Conservation (phyloP, 2,329 filamentous ascomycete species). For the Colletotrichum gigasporum region DNA sequence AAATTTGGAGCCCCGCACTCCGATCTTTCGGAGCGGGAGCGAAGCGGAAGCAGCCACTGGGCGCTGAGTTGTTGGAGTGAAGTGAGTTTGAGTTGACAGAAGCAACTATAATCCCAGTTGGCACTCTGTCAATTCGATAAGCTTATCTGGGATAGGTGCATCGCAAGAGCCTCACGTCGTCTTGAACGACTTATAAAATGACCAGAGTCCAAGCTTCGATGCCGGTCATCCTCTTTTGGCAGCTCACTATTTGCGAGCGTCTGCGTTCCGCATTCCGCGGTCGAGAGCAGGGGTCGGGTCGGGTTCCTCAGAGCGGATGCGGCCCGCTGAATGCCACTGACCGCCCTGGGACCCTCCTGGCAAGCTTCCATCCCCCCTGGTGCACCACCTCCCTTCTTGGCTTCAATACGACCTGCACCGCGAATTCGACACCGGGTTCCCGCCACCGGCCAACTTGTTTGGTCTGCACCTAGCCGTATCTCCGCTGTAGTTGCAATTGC, state of each 20-base stretch:
- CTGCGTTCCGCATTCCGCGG: not conserved
- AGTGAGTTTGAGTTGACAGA: not conserved
- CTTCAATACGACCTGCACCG: not conserved
- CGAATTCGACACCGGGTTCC: not conserved
- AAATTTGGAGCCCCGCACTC: slow-evolving; percentile 31
- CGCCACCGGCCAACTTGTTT: not conserved
- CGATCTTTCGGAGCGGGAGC: slow-evolving; percentile 17
- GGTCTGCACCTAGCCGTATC: not conserved
- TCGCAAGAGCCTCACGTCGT: not conserved
- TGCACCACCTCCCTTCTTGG: no score
- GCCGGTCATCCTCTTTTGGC: not conserved
- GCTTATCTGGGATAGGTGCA: not conserved
- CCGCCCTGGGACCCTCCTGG: not conserved
- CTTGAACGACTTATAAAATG: not conserved
- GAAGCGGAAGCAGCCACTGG: not conserved
- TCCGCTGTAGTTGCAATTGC: not conserved
- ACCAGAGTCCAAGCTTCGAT: not conserved
- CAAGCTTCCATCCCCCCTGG: no score
- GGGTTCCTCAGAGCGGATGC: not conserved
- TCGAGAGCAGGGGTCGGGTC: not conserved
- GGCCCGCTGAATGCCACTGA: not conserved
- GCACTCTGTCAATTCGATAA: not conserved
- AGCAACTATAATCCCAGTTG: not conserved
- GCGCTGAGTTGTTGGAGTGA: not conserved
- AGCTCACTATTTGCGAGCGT: not conserved